Percentiles rank a stretch among this genome's conserved stretches.
phyloP scores from a whole-genome alignment of 2,329 filamentous ascomycete species.

The Arthroderma sp. region DNA sequence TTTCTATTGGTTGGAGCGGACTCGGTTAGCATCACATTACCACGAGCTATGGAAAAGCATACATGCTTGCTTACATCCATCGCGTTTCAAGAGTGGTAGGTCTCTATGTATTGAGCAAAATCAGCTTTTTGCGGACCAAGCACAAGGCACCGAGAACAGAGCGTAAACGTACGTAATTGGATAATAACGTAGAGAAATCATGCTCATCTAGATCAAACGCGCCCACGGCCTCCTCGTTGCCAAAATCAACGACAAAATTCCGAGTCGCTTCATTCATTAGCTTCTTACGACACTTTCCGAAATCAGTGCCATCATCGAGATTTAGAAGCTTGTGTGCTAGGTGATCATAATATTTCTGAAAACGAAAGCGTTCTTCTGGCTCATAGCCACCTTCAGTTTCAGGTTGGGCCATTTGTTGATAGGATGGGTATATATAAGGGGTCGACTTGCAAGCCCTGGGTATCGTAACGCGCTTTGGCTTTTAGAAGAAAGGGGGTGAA shows the following conservation, averaged over 20 bases:
- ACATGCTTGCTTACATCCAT: constrained; percentile 50
- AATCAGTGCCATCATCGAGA: constrained; percentile 25
- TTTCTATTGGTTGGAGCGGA: constrained; percentile 35
- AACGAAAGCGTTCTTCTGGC: no score
- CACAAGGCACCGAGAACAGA: no score
- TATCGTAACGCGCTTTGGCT: no score
- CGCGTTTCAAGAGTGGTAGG: constrained; percentile 42
- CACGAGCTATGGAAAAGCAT: not conserved
- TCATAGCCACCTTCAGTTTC: no score
- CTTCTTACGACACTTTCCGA: constrained; percentile 17
- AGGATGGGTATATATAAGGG: no score
- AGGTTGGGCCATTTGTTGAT: no score
- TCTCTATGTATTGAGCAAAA: constrained; percentile 18
- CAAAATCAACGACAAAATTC: constrained; percentile 34
- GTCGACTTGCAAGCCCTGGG: no score
- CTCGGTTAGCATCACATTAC: not conserved
- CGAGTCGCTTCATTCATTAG: constrained; percentile 19
- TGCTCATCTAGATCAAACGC: constrained; percentile 23
- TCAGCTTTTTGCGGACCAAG: no score
- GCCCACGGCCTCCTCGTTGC: constrained; percentile 29
- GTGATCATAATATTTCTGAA: constrained; percentile 8
- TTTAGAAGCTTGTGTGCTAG: constrained; percentile 18
- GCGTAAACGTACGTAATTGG: constrained; percentile 18
- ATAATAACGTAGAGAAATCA: constrained; percentile 23
- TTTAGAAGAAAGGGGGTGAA: no score